These are phyloP conservation scores for Kwoniella shivajii DNA, from an alignment of 1,284 basidiomycete species.

Conservation along the genomic window DNA sequence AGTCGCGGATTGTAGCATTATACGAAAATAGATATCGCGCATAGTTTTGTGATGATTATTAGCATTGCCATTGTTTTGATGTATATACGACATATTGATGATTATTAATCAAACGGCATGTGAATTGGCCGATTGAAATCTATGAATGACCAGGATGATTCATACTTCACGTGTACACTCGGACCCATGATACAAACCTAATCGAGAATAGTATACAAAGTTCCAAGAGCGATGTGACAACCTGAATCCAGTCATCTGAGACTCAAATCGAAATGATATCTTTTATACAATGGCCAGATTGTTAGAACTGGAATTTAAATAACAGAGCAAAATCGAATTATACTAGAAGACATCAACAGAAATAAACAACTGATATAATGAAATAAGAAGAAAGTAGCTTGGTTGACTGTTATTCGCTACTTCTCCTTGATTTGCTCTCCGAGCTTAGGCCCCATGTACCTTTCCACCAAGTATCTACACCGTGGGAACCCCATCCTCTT, in stretches of 20 bases:
- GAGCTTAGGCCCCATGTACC: slow-evolving; percentile 16
- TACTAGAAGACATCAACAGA: background rate
- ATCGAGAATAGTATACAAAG: background rate
- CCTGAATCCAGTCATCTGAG: too few species aligned
- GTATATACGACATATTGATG: too few species aligned
- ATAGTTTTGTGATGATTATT: too few species aligned
- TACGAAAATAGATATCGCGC: too few species aligned
- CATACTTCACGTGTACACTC: background rate
- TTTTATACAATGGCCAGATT: too few species aligned
- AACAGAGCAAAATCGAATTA: slow-evolving; percentile 5
- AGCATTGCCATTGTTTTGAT: too few species aligned
- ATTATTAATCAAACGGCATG: too few species aligned
- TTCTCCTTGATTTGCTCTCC: background rate
- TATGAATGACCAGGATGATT: background rate
- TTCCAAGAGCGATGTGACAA: too few species aligned
- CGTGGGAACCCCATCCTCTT: slow-evolving; percentile 18
- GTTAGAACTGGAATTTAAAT: background rate
- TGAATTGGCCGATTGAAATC: background rate
- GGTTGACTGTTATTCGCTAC: background rate
- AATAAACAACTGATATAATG: background rate
- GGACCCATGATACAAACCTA: background rate
- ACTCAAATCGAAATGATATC: too few species aligned
- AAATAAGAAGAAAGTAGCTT: background rate
- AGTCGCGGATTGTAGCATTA: background rate
- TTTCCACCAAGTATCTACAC: slow-evolving; percentile 27